Evolutionary conservation across 1,284 basidiomycete species (phyloP).

Genomic region (Caloboletus firmus): DNA sequence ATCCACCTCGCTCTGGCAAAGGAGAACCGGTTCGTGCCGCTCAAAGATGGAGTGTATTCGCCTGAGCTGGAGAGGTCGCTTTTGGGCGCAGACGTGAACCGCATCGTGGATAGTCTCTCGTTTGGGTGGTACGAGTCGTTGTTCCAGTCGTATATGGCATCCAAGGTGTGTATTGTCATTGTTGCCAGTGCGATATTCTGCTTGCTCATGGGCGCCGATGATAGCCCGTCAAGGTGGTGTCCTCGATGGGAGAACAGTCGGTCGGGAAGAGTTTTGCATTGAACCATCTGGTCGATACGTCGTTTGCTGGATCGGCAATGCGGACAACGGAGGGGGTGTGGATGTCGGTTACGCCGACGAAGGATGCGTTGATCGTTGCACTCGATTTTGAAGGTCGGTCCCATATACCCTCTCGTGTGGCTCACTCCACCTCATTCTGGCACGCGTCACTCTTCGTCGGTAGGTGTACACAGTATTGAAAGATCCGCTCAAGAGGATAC

Average conservation of each 20-base stretch:
- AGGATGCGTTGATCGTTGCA: constrained; percentile 52
- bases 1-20: constrained; percentile 59
- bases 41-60: constrained; percentile 57
- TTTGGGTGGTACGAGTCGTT: constrained; percentile 69
- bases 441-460: neutral
- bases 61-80: constrained; percentile 48
- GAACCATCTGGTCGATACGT: constrained; percentile 61
- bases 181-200: accelerated
- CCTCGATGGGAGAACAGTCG: constrained; percentile 68
- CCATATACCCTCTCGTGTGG: neutral
- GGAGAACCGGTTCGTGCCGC: constrained; percentile 58
- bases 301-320: constrained; percentile 66
- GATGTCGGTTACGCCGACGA: constrained; percentile 64
- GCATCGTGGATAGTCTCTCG: constrained; percentile 49
- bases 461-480: constrained; percentile 63
- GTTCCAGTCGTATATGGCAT: constrained; percentile 59
- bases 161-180: constrained; percentile 39
- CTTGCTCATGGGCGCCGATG: neutral
- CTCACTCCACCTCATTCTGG: neutral
- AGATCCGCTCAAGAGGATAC: constrained; percentile 62
- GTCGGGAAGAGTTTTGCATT: constrained; percentile 61
- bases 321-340: constrained; percentile 65
- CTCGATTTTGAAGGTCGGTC: constrained; percentile 60
- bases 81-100: constrained; percentile 55
- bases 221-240: constrained; percentile 57